Percentiles rank a stretch among this genome's conserved stretches.
Conservation (phyloP, 495 filamentous ascomycete species). For the Penicillium subrubescens region DNA sequence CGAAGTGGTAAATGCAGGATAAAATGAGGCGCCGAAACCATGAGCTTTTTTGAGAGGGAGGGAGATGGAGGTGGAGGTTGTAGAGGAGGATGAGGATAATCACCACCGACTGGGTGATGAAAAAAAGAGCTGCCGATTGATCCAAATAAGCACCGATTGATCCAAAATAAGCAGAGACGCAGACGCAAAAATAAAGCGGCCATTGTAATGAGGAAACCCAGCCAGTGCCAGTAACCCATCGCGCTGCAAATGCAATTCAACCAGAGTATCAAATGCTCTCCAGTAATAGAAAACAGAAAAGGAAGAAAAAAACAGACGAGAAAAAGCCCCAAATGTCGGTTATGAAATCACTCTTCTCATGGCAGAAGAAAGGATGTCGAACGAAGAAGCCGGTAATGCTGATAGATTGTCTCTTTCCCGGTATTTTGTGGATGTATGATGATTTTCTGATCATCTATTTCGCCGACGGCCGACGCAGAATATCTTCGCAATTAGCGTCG, state of each 20-base stretch:
- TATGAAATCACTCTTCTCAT: background rate
- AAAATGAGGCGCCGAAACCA: slow-evolving; percentile 31
- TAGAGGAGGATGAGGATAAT: background rate
- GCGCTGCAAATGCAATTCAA: slow-evolving; percentile 36
- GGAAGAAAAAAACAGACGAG: slow-evolving; percentile 9
- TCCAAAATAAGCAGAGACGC: slow-evolving; percentile 9
- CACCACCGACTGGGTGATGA: slow-evolving; percentile 18
- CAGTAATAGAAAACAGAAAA: background rate
- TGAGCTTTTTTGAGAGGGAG: slow-evolving; percentile 22
- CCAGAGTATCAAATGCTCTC: slow-evolving; percentile 28
- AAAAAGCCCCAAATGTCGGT: background rate
- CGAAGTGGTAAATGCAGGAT: slow-evolving; percentile 2
- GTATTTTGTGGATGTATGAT: slow-evolving; percentile 6
- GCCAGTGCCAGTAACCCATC: slow-evolving; percentile 30
- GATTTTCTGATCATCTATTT: slow-evolving; percentile 19
- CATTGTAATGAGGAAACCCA: slow-evolving; percentile 28
- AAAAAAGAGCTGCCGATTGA: slow-evolving; percentile 11
- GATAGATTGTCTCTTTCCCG: background rate
- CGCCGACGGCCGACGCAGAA: slow-evolving; percentile 58
- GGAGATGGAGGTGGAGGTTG: too few species aligned
- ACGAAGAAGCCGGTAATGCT: slow-evolving; percentile 9
- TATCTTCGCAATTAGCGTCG: slow-evolving; percentile 94
- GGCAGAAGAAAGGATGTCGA: background rate
- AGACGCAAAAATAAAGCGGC: slow-evolving; percentile 16
- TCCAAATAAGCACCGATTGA: slow-evolving; percentile 14